Conservation (phyloP, 805 yeast genomes). For the Ogataea polymorpha region DNA sequence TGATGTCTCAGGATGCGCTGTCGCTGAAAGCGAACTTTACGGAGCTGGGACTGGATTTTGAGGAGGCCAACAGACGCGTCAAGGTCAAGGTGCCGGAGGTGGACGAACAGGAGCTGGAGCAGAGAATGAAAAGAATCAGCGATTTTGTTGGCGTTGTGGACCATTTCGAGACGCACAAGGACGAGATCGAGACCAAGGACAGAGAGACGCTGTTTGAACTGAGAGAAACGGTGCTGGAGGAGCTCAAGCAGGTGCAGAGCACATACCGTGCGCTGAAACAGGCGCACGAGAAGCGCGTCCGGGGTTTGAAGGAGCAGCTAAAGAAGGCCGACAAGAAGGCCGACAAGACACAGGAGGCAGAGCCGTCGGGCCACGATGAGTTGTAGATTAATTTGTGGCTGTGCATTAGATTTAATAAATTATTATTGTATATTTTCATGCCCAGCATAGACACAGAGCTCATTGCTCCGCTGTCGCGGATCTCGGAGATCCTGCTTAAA, state of each 20-base stretch:
- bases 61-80: slow-evolving; percentile 47
- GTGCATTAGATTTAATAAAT: slow-evolving; percentile 3
- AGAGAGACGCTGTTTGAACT: slow-evolving; percentile 26
- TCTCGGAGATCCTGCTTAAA: slow-evolving; percentile 33
- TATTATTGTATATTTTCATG: slow-evolving; percentile 17
- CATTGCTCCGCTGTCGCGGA: slow-evolving; percentile 30
- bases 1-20: slow-evolving; percentile 43
- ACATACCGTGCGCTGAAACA: slow-evolving; percentile 18
- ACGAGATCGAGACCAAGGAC: slow-evolving; percentile 13
- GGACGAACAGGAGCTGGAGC: slow-evolving; percentile 29
- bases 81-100: slow-evolving; percentile 30
- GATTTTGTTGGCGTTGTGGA: slow-evolving; percentile 30
- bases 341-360: slow-evolving; percentile 1
- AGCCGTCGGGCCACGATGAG: slow-evolving; percentile 17
- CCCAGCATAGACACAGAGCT: slow-evolving; percentile 34
- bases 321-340: slow-evolving; percentile 18
- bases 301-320: slow-evolving; percentile 23
- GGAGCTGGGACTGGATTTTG: slow-evolving; percentile 47
- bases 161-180: slow-evolving; percentile 25
- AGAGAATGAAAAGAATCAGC: slow-evolving; percentile 24
- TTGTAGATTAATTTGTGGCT: slow-evolving; percentile 12
- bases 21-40: slow-evolving; percentile 42
- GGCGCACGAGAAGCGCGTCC: slow-evolving; percentile 30
- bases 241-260: slow-evolving; percentile 17
- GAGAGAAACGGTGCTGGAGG: slow-evolving; percentile 22